Evolutionary conservation across 1,284 basidiomycete species (phyloP), one percentile per base, ranked within the genome.

Genomic region (Heterobasidion occidentale): DNA sequence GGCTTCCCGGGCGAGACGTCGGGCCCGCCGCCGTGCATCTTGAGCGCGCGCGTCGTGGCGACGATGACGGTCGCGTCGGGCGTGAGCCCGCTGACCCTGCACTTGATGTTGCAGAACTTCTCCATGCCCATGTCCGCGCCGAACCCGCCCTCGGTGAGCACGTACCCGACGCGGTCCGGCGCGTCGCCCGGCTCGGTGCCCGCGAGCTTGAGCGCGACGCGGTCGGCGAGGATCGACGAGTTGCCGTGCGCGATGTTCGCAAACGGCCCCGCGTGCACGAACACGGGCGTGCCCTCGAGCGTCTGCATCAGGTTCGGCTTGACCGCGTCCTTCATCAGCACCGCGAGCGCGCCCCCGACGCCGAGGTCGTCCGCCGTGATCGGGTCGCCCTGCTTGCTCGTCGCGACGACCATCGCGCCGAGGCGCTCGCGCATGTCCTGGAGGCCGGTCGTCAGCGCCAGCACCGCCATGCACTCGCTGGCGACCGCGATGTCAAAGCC

Each of bases 51-150:
- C 45, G 97, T 96, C 0, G 96, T 99, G 2, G 97, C 97, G 53
- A 99, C 96, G 63, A 99, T 91, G 60, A 99, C 86, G 36, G 90
- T 90, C 1, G 94, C 96, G 71, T 99, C 94, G 15, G 97, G 97
- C 56, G 78, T 87, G 61, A 99, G 83, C 36, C 94, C 96, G 60
- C 92, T 95, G 57, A 93, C 81, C 58, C 97, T 87, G 70, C 96
- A 98, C 76, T 99, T 99, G 81, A 99, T 99, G 77, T 99, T 98
- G 81, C 94, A 98, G 81, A 99, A 99, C 74, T 99, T 95, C 76
- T 95, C 92, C 92, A 95, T 93, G 61, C 94, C 96, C 84, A 99
- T 99, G 72, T 99, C 96, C 27, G 97, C 96, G 61, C 96, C 97
- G 72, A 99, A 99, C 27, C 96, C 96, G 67, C 95, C 96, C 74